phyloP scores from a whole-genome alignment of 148 eudicot species.

The Rhododendron ovatum region DNA sequence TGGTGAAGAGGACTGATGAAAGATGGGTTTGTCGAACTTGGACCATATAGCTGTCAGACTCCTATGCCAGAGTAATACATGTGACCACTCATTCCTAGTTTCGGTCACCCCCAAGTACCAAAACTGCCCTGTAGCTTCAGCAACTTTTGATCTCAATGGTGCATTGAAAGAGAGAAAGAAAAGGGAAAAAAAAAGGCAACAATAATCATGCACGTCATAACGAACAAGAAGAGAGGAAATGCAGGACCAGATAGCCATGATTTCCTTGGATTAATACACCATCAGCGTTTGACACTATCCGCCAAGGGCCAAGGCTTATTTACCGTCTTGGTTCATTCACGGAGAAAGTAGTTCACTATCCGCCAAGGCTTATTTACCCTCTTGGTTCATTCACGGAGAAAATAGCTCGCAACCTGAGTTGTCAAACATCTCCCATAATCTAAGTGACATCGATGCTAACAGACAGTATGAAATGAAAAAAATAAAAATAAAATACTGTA shows the following conservation, averaged over 20 bases:
- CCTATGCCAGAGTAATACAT: neutral
- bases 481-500: neutral
- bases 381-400: neutral
- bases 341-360: neutral
- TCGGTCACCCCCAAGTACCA: neutral
- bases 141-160: neutral
- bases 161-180: neutral
- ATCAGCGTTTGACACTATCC: too few relatives aligned
- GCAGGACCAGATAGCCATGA: neutral
- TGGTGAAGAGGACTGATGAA: neutral
- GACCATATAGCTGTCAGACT: neutral
- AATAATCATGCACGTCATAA: neutral
- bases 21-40: neutral
- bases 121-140: neutral
- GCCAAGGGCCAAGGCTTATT: neutral
- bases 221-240: neutral
- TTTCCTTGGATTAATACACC: neutral
- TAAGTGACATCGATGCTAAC: neutral
- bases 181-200: too few relatives aligned
- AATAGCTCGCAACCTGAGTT: neutral
- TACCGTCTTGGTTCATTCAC: neutral
- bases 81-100: neutral
- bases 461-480: neutral
- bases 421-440: neutral
- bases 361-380: neutral